A percentile compares a stretch with the other conserved stretches of the same genome.
phyloP scores from a whole-genome alignment of 257 asterid genomes.

The Nicotiana tabacum region DNA sequence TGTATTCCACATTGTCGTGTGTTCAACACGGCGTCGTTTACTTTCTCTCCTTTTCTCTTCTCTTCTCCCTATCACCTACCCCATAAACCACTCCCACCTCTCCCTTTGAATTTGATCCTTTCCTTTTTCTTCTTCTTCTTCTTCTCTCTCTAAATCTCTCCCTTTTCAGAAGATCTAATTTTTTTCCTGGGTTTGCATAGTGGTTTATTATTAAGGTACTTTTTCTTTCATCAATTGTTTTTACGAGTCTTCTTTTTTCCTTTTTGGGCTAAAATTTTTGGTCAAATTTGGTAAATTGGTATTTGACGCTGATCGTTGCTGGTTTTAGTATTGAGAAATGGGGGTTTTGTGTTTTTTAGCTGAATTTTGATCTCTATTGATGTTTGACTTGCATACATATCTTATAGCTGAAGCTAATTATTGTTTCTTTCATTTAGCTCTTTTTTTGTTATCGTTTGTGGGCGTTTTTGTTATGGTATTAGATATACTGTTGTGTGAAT shows the following conservation, averaged over 20 bases:
- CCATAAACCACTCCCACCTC: not conserved
- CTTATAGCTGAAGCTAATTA: not conserved
- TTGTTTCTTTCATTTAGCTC: not conserved
- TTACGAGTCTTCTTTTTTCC: not conserved
- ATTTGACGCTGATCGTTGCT: not conserved
- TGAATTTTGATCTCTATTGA: not conserved
- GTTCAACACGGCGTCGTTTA: conserved; percentile 27
- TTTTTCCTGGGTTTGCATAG: not conserved
- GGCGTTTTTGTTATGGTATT: too few relatives aligned
- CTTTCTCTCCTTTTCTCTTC: not conserved
- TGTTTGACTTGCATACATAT: not conserved
- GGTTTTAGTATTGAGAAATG: too few relatives aligned
- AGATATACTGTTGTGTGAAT: not conserved
- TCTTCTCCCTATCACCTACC: not conserved
- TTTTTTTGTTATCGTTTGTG: too few relatives aligned
- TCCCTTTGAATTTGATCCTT: not conserved
- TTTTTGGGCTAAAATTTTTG: not conserved
- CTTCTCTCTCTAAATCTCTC: not conserved
- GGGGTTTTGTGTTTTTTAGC: not conserved
- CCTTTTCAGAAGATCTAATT: too few relatives aligned
- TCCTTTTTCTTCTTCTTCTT: not conserved
- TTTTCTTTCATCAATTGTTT: not conserved
- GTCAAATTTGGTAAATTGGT: not conserved
- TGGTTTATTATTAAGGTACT: conserved; percentile 13
- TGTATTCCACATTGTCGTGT: conserved; percentile 20